Conservation (phyloP, 176 grass and related monocot genomes). For the Triticum turgidum region DNA sequence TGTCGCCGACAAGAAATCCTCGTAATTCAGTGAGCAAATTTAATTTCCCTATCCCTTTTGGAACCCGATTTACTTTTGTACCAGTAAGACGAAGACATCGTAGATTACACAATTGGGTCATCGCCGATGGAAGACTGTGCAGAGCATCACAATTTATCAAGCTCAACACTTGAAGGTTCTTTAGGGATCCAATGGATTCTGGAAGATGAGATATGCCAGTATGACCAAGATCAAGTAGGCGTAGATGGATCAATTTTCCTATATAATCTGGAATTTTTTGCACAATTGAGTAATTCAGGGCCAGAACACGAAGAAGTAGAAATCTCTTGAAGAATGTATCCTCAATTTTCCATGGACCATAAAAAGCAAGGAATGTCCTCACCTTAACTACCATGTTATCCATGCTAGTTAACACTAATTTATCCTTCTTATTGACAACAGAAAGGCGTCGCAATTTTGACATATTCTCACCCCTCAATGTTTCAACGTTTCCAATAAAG, state of each 20-base stretch:
- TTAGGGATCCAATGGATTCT: constrained; percentile 5
- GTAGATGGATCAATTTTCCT: constrained; percentile 1
- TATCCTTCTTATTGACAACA: background rate
- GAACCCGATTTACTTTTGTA: constrained; percentile 13
- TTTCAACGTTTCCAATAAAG: constrained; percentile 13
- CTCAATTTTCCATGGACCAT: background rate
- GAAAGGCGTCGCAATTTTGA: background rate
- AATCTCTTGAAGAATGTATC: constrained; percentile 6
- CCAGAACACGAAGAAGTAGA: constrained; percentile 12
- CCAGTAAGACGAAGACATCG: background rate
- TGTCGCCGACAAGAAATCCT: background rate
- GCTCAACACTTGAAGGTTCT: constrained; percentile 33
- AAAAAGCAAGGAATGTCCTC: background rate
- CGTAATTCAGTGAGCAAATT: background rate
- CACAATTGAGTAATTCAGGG: background rate
- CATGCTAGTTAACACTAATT: background rate
- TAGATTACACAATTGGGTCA: background rate
- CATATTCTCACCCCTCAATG: background rate
- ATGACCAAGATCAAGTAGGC: background rate
- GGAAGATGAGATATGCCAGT: background rate
- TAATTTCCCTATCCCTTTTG: constrained; percentile 21
- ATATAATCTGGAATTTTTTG: background rate
- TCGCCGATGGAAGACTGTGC: background rate
- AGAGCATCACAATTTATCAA: background rate
- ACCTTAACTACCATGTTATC: background rate